phyloP scores from a whole-genome alignment of 208 protist genomes.

The Leishmania martiniquensis region DNA sequence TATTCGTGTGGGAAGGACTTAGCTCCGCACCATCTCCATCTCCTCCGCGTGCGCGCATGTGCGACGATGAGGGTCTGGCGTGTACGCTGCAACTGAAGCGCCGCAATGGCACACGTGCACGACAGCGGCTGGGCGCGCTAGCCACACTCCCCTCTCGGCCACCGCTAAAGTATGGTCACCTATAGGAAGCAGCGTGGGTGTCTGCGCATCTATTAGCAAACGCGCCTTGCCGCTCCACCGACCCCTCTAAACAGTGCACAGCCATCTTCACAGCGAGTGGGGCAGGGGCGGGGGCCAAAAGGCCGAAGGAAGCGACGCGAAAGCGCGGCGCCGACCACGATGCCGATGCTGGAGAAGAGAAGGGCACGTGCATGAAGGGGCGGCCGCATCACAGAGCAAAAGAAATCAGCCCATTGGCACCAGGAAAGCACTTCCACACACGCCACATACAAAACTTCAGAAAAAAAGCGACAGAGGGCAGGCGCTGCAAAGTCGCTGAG shows the following conservation, averaged over 20 bases:
- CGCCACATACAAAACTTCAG: neutral
- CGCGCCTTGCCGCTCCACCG: neutral
- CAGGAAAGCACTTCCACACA: neutral
- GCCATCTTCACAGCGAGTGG: neutral
- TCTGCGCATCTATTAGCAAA: neutral
- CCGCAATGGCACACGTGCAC: neutral
- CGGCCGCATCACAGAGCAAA: neutral
- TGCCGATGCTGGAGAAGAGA: neutral
- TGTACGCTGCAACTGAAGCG: neutral
- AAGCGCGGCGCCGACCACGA: neutral
- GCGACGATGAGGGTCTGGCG: neutral
- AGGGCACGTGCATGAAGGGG: neutral
- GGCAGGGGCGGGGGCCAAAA: neutral
- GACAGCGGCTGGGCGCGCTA: neutral
- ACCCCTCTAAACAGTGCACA: neutral
- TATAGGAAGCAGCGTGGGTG: neutral
- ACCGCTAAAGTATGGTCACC: neutral
- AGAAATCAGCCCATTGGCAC: neutral
- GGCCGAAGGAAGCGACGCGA: neutral
- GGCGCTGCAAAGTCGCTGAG: neutral
- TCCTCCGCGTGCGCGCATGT: neutral
- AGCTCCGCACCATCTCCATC: neutral
- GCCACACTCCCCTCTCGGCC: neutral
- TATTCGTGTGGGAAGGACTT: neutral
- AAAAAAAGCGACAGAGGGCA: neutral